A percentile compares a stretch with the other conserved stretches of the same genome.
These are phyloP conservation scores for Colletotrichum lentis DNA, from an alignment of 2,329 filamentous ascomycete genomes.

Conservation along the genomic window DNA sequence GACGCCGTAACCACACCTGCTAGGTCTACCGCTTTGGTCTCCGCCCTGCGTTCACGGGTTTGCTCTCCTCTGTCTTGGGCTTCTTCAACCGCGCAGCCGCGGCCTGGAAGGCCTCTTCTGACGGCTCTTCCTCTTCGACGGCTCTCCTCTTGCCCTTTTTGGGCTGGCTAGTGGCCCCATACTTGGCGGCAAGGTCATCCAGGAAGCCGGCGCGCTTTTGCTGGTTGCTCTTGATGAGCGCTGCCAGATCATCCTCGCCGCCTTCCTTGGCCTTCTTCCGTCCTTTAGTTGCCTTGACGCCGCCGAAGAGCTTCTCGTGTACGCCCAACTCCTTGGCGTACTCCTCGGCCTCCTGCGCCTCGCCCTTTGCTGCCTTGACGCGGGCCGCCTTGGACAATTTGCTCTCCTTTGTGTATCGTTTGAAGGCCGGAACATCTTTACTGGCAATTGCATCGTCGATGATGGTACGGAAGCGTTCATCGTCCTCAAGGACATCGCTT, in stretches of 20 bases:
- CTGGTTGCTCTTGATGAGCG: constrained; percentile 77
- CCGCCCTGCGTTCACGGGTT: constrained; percentile 16
- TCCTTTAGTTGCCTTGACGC: constrained; percentile 52
- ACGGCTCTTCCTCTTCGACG: constrained; percentile 69
- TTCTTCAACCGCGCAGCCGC: constrained; percentile 60
- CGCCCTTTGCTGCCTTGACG: constrained; percentile 68
- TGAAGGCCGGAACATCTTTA: constrained; percentile 71
- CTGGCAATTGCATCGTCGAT: constrained; percentile 81
- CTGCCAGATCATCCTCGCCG: constrained; percentile 68
- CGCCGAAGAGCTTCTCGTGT: constrained; percentile 70
- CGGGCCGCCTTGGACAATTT: constrained; percentile 68
- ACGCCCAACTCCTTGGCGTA: constrained; percentile 78
- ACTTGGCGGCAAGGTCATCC: constrained; percentile 80
- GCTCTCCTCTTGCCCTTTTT: constrained; percentile 64
- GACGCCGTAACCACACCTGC: constrained; percentile 21
- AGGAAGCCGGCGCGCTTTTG: constrained; percentile 72
- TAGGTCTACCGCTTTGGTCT: constrained; percentile 21
- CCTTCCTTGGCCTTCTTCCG: constrained; percentile 51
- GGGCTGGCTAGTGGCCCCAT: constrained; percentile 58
- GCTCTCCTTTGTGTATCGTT: constrained; percentile 77
- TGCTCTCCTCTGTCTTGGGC: constrained; percentile 42
- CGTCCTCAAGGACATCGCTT: constrained; percentile 82
- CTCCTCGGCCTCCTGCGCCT: constrained; percentile 77
- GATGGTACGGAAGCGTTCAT: constrained; percentile 81
- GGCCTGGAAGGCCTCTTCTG: constrained; percentile 68